Evolutionary conservation across 2,329 filamentous ascomycete species (phyloP).

Genomic region (Aspergillus pseudonomiae): DNA sequence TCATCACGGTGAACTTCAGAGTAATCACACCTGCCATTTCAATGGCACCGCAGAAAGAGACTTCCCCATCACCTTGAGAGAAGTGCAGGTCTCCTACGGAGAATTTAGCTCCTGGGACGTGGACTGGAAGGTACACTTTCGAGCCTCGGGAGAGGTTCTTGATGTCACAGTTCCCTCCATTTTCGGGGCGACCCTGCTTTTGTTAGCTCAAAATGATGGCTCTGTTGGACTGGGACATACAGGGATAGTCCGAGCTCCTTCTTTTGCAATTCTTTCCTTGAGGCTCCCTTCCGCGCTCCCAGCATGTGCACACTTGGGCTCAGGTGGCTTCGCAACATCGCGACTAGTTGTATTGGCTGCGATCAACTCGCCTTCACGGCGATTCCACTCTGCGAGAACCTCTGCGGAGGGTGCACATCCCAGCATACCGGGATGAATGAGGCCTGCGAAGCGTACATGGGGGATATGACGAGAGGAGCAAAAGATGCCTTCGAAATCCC

Average conservation of each 20-base stretch:
- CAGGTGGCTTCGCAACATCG: slow-evolving; percentile 76
- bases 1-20: slow-evolving; percentile 86
- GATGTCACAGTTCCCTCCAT: slow-evolving; percentile 90
- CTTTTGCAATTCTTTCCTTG: slow-evolving; percentile 68
- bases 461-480: slow-evolving; percentile 86
- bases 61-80: slow-evolving; percentile 86
- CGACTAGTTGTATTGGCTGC: slow-evolving; percentile 65
- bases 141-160: slow-evolving; percentile 80
- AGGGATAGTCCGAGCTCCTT: slow-evolving; percentile 84
- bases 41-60: slow-evolving; percentile 85
- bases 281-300: slow-evolving; percentile 63
- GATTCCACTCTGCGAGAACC: slow-evolving; percentile 80
- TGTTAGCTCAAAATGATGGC: background rate
- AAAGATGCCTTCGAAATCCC: slow-evolving; percentile 77
- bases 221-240: slow-evolving; percentile 33
- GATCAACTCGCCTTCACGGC: slow-evolving; percentile 79
- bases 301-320: slow-evolving; percentile 72
- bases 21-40: slow-evolving; percentile 94
- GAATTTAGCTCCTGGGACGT: slow-evolving; percentile 85
- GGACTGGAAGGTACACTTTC: slow-evolving; percentile 85
- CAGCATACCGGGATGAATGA: slow-evolving; percentile 90
- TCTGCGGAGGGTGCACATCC: slow-evolving; percentile 83
- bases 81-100: slow-evolving; percentile 88
- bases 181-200: slow-evolving; percentile 68
- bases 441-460: slow-evolving; percentile 80